Percentiles rank a stretch among this genome's conserved stretches.
Evolutionary conservation across 2,329 filamentous ascomycete genomes (phyloP).

Genomic region (Xylaria sp.): DNA sequence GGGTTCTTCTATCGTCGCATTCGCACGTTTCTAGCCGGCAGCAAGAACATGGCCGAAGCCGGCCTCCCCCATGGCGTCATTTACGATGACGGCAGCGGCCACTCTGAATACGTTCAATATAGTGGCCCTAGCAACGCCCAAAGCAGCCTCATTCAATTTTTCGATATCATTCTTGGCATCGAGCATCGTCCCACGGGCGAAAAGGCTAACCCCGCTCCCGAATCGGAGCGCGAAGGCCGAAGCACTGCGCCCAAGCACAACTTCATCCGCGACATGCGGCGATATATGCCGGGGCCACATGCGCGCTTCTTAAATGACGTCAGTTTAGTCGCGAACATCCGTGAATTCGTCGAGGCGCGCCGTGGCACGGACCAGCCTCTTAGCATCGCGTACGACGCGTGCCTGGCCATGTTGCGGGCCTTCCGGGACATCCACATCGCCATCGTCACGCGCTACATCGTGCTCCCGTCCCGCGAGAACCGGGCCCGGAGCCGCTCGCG

Average conservation of each 20-base stretch:
- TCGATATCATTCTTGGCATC: conserved; percentile 89
- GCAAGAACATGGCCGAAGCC: conserved; percentile 97
- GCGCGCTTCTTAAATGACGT: conserved; percentile 89
- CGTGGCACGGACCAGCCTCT: conserved; percentile 70
- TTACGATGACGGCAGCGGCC: conserved; percentile 82
- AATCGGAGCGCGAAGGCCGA: conserved; percentile 58
- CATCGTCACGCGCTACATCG: conserved; percentile 95
- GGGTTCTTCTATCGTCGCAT: conserved; percentile 96
- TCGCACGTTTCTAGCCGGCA: conserved; percentile 93
- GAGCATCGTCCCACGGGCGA: conserved; percentile 91
- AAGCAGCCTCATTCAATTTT: conserved; percentile 96
- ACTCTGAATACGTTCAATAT: conserved; percentile 80
- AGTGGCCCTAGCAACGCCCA: conserved; percentile 96
- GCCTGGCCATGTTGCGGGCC: conserved; percentile 73
- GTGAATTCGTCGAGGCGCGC: conserved; percentile 77
- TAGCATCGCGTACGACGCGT: conserved; percentile 87
- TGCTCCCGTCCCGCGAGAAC: conserved; percentile 83
- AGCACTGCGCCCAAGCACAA: conserved; percentile 72
- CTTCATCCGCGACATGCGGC: conserved; percentile 96
- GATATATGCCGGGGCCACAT: conserved; percentile 95
- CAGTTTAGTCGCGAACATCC: conserved; percentile 83
- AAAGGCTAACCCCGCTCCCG: conserved; percentile 60
- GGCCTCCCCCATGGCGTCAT: conserved; percentile 87
- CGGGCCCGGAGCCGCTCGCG: conserved; percentile 71
- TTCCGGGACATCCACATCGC: conserved; percentile 96